Percentiles rank a stretch among this genome's conserved stretches.
Evolutionary conservation across 2,329 filamentous ascomycete species (phyloP).

Genomic region (Boeremia lycopersici): DNA sequence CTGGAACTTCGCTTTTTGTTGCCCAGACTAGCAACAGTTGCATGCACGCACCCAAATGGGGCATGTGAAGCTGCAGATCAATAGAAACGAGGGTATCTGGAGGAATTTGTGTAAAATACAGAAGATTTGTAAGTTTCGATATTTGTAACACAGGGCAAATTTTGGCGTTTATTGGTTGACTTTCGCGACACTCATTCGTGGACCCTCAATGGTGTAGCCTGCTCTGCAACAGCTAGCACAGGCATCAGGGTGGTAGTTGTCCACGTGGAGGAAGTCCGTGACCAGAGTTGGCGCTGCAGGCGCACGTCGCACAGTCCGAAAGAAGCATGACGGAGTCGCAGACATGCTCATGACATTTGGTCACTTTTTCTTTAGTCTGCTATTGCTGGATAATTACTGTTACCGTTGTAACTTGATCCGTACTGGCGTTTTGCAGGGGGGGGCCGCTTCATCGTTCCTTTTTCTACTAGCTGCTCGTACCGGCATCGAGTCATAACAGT

Average conservation of each 20-base stretch:
- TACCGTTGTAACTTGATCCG: conserved; percentile 3
- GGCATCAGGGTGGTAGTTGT: not conserved
- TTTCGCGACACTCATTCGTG: not conserved
- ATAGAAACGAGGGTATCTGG: conserved; percentile 5
- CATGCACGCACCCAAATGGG: conserved; percentile 18
- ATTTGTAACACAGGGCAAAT: conserved; percentile 1
- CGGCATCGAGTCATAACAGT: conserved; percentile 11
- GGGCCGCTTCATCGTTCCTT: conserved; percentile 3
- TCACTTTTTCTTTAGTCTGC: not conserved
- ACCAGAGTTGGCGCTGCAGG: conserved; percentile 1
- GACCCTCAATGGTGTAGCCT: not conserved
- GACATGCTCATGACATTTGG: not conserved
- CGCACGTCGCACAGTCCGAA: not conserved
- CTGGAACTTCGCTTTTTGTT: conserved; percentile 28
- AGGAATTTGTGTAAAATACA: not conserved
- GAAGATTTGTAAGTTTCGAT: not conserved
- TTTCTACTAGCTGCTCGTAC: conserved; percentile 15
- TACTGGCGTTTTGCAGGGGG: conserved; percentile 6
- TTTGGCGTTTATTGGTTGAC: conserved; percentile 12
- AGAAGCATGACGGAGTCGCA: conserved; percentile 1
- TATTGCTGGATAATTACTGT: conserved; percentile 5
- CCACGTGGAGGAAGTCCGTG: conserved; percentile 5
- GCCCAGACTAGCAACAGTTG: conserved; percentile 24
- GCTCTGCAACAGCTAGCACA: conserved; percentile 3
- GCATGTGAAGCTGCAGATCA: conserved; percentile 18